A percentile compares a stretch with the other conserved stretches of the same genome.
Conservation (phyloP, 2,329 filamentous ascomycete genomes). For the Fusarium albosuccineum region DNA sequence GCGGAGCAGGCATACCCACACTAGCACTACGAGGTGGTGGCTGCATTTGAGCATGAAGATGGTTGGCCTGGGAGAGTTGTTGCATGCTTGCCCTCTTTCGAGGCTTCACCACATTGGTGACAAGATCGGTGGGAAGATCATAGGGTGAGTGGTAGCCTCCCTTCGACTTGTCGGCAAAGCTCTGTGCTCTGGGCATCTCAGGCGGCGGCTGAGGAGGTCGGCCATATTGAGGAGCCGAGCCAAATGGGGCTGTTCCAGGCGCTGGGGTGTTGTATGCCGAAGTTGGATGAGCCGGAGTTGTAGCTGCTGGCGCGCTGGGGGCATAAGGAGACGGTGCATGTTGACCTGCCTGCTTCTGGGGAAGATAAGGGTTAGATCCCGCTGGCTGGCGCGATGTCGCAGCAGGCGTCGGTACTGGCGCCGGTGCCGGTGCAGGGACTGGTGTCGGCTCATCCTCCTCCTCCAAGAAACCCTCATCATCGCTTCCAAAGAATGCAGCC, state of each 20-base stretch:
- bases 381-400: conserved; percentile 21
- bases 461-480: conserved; percentile 87
- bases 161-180: conserved; percentile 91
- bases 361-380: conserved; percentile 46
- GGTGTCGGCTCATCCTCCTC: conserved; percentile 61
- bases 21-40: conserved; percentile 72
- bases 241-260: conserved; percentile 40
- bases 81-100: conserved; percentile 74
- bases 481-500: conserved; percentile 79
- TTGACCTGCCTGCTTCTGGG: conserved; percentile 36
- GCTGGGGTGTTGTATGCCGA: conserved; percentile 43
- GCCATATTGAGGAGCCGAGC: conserved; percentile 53
- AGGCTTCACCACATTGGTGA: conserved; percentile 67
- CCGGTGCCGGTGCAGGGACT: conserved; percentile 14
- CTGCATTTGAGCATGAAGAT: conserved; percentile 55
- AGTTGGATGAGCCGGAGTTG: conserved; percentile 22
- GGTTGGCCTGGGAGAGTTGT: conserved; percentile 61
- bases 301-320: conserved; percentile 25
- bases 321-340: conserved; percentile 41
- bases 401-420: background rate
- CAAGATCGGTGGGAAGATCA: conserved; percentile 90
- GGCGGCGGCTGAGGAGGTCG: conserved; percentile 54
- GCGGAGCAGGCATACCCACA: conserved; percentile 56
- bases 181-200: conserved; percentile 74
- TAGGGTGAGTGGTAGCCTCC: conserved; percentile 95